Base-by-base conservation (phyloP, 257 asterid genomes). In the Salvia hispanica region DNA sequence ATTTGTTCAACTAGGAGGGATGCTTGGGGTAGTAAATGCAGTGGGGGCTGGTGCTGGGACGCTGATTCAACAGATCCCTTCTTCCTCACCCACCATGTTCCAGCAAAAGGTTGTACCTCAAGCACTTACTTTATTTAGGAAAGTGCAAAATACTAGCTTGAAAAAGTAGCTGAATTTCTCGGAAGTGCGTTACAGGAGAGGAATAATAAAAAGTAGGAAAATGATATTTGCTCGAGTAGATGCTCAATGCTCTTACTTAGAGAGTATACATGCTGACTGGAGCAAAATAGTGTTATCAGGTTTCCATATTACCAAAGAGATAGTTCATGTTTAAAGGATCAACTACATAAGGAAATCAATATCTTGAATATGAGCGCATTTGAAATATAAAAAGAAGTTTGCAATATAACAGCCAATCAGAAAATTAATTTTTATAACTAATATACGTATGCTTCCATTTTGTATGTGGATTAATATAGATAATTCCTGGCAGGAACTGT, bases 1-100 rank as follows among this genome's bases (percentile, higher is more conserved):
- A 58, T 73, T 84, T 51, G 77, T 83, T 67, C 95, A 79, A 78
- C 86, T 94, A 37, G 96, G 99, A 66, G 99, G 88, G 12, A 87
- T 88, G 95, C 86, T 90, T 75, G 99, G 96, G 61, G 86, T 82
- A 66, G 83, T 91, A 61, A 90, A 87, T 83, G 86, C 85, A 4
- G 75, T 94, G 78, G 99, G 99, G 57, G 95, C 96, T 58, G 83
- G 86, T 80, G 94, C 88, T 9, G 97, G 95, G 65, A 81, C 77
- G 6, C 71, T 82, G 72, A 33, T 74, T 72, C 82, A 76, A 70
- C 74, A 54, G 47, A 34, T 53, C 66, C 75, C 77, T 56, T 69
- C 66, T 40, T 52, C 74, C 57, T 44, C 69, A 6, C 48, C 74
- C 54, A 39, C 77, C 61, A 40, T 74, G 62, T 73, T 66, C 62